Base-by-base conservation (phyloP, 129 eudicot genomes). In the Lactuca saligna region DNA sequence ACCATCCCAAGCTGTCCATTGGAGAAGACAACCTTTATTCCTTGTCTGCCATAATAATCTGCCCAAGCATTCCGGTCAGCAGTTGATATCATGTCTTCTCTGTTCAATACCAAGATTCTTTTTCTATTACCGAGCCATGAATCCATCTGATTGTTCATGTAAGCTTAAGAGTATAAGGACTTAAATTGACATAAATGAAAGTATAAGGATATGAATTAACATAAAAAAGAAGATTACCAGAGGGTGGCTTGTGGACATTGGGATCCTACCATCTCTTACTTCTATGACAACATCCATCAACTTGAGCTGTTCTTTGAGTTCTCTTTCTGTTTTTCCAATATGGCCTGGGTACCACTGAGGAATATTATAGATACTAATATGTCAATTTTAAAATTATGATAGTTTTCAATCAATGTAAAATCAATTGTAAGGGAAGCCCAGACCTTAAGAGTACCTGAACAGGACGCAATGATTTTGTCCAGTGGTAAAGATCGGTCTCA, bases 231-330 rank as follows among this genome's bases (percentile, higher is more conserved):
- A 69, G 54, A 32, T 48, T 34, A 88, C 98, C 98, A 73, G 95
- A 6, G 98, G 98, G 80, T 93, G 98, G 75, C 85, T 86, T 59
- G 98, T 93, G 66, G 96, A 86, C 85, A 86, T 62, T 25, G 98
- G 98, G 73, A 93, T 93, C 83, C 98, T 93, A 51, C 88, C 98
- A 75, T 93, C 98, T 71, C 98, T 89, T n/a, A 93, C 98, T 83
- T 93, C 98, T 76, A 93, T 88, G 39, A 93, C 98, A 74, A 93
- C 98, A 75, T 93, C 98, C 98, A 93, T 93, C 75, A 93, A 71
- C 71, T 89, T 93, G 32, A 93, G 82, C 70, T 93, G 98, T 67
- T 84, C 95, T 80, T 89, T 89, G 31, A 93, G 98, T 59, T 93
- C 96, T 59, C 83, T 93, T 79, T 93, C 98, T 17, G 98, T 89